Conservation (phyloP, 1,284 basidiomycete genomes). For the Ceratobasidium sp. region DNA sequence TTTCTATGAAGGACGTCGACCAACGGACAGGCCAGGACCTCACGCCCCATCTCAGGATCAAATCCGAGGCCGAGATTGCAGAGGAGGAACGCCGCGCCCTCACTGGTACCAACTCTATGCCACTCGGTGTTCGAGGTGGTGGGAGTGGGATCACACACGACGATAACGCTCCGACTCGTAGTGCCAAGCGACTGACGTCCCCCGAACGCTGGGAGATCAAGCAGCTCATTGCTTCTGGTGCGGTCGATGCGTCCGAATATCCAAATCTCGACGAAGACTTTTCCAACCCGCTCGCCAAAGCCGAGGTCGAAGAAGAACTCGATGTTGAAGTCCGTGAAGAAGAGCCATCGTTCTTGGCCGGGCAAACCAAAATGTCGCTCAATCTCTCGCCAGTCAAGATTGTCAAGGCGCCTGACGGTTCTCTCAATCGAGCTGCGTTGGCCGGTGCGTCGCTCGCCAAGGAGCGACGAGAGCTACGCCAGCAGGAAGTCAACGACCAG, state of each 20-base stretch:
- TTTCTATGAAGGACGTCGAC: slow-evolving; percentile 99
- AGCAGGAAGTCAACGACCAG: slow-evolving; percentile 93
- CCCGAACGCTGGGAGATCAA: slow-evolving; percentile 99
- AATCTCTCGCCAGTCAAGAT: slow-evolving; percentile 98
- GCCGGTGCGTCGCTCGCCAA: slow-evolving; percentile 93
- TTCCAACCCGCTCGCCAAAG: slow-evolving; percentile 74
- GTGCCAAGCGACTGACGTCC: slow-evolving; percentile 91
- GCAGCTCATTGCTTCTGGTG: slow-evolving; percentile 96
- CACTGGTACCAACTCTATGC: slow-evolving; percentile 74
- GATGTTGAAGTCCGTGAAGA: slow-evolving; percentile 98
- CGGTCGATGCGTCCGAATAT: slow-evolving; percentile 91
- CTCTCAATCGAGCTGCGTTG: slow-evolving; percentile 93
- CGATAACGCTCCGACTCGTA: slow-evolving; percentile 60
- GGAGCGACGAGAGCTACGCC: slow-evolving; percentile 91
- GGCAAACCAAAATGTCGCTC: slow-evolving; percentile 93
- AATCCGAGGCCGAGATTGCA: slow-evolving; percentile 86
- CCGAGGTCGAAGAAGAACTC: slow-evolving; percentile 92
- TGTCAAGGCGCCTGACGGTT: slow-evolving; percentile 93
- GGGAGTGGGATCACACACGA: slow-evolving; percentile 58
- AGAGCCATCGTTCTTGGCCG: slow-evolving; percentile 94
- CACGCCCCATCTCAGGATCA: slow-evolving; percentile 91
- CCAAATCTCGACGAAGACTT: slow-evolving; percentile 96
- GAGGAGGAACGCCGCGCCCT: slow-evolving; percentile 75
- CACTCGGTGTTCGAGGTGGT: slow-evolving; percentile 50
- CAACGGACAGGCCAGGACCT: slow-evolving; percentile 89